These are phyloP conservation scores for Flaveria ramosissima DNA, from an alignment of 129 eudicot genomes.

Conservation along the genomic window DNA sequence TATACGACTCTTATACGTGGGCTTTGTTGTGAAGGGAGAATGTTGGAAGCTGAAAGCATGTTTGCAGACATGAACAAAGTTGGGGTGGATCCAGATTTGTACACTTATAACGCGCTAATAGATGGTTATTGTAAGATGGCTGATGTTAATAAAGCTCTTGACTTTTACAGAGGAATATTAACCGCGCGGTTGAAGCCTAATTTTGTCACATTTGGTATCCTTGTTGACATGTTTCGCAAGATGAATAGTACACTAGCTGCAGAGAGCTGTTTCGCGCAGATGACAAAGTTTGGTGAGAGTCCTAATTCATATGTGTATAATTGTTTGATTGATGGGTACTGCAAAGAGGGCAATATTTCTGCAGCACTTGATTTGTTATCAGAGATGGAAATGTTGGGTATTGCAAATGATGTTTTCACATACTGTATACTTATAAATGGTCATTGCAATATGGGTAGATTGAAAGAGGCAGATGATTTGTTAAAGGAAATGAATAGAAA, in stretches of 20 bases:
- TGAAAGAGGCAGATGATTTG: constrained; percentile 60
- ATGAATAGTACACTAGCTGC: constrained; percentile 52
- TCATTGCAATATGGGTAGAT: constrained; percentile 50
- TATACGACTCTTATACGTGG: constrained; percentile 76
- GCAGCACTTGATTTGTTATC: constrained; percentile 41
- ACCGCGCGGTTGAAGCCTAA: constrained; percentile 50
- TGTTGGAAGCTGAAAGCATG: constrained; percentile 62
- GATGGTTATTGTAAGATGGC: constrained; percentile 78
- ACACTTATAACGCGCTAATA: constrained; percentile 64
- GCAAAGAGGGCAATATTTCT: constrained; percentile 53
- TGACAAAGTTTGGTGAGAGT: constrained; percentile 62
- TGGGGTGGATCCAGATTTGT: constrained; percentile 55
- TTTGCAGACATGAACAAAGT: constrained; percentile 53
- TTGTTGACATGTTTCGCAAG: constrained; percentile 57
- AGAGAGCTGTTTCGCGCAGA: constrained; percentile 49
- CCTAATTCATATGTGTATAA: constrained; percentile 70
- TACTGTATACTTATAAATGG: constrained; percentile 67
- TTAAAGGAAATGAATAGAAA: constrained; percentile 49
- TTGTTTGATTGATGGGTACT: constrained; percentile 66
- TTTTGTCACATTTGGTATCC: constrained; percentile 62
- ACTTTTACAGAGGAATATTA: constrained; percentile 59
- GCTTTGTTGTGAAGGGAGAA: constrained; percentile 52
- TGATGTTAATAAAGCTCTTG: constrained; percentile 43
- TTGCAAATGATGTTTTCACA: constrained; percentile 63
- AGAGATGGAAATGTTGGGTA: constrained; percentile 61